phyloP scores from a whole-genome alignment of 192 early-diverging fungal species.

The Diversispora eburnea region DNA sequence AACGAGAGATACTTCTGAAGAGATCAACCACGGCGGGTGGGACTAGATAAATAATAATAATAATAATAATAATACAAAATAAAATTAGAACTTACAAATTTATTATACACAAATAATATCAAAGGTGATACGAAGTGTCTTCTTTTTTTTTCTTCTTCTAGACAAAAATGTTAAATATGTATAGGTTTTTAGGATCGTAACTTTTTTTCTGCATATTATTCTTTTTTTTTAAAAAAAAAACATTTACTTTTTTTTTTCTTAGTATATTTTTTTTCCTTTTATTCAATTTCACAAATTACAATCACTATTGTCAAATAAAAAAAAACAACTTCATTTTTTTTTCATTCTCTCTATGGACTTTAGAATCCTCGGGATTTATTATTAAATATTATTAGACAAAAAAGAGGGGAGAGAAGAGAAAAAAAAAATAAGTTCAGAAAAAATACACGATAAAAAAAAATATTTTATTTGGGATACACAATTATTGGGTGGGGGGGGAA shows the following conservation, averaged over 20 bases:
- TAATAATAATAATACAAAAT: neutral
- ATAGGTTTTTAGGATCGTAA: constrained; percentile 1
- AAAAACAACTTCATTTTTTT: too few species aligned
- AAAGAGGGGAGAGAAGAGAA: too few species aligned
- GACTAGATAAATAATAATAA: neutral
- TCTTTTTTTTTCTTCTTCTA: neutral
- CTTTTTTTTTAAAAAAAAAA: neutral
- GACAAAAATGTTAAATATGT: constrained; percentile 13
- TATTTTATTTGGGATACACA: too few species aligned
- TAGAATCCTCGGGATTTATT: too few species aligned
- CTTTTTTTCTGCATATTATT: neutral
- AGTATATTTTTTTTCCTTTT: neutral
- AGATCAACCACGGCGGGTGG: neutral
- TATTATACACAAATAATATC: neutral
- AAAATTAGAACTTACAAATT: neutral
- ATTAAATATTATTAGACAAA: too few species aligned
- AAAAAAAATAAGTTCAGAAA: too few species aligned
- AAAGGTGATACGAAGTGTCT: neutral
- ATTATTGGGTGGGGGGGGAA: too few species aligned
- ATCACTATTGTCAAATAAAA: too few species aligned
- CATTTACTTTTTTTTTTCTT: neutral
- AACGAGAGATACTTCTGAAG: constrained; percentile 3
- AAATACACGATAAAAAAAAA: too few species aligned
- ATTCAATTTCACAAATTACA: too few species aligned
- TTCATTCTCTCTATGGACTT: too few species aligned